phyloP scores from a whole-genome alignment of 192 early-diverging fungal species.

The Mortierella hygrophila region DNA sequence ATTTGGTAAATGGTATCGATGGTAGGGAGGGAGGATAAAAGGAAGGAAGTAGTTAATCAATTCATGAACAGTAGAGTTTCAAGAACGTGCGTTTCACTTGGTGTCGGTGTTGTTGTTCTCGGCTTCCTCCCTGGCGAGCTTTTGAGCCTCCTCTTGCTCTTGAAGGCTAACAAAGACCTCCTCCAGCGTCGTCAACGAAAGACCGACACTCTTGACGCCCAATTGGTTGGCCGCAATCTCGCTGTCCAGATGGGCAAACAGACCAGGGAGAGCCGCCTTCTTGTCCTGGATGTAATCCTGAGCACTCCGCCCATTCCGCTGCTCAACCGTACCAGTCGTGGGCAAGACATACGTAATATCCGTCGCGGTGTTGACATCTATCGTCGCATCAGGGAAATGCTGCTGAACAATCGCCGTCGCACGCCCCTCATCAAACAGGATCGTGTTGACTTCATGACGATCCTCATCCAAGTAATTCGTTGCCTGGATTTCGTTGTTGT shows the following conservation, averaged over 20 bases:
- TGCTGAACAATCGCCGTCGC: constrained; percentile 37
- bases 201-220: constrained; percentile 55
- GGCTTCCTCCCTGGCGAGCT: constrained; percentile 20
- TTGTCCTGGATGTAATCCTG: constrained; percentile 45
- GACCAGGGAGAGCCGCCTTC: constrained; percentile 26
- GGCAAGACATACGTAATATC: constrained; percentile 57
- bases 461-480: not conserved
- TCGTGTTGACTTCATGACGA: not conserved
- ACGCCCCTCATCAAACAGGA: constrained; percentile 42
- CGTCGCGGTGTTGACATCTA: constrained; percentile 44
- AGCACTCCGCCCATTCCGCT: constrained; percentile 40
- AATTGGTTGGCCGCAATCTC: constrained; percentile 47
- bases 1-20: not conserved
- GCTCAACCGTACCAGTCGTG: constrained; percentile 37
- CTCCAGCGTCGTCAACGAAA: constrained; percentile 63
- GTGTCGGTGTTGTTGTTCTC: not conserved
- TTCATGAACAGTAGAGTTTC: not conserved
- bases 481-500: constrained; percentile 8
- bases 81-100: not conserved
- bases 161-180: constrained; percentile 64
- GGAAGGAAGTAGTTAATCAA: not conserved
- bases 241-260: constrained; percentile 41
- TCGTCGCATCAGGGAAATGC: constrained; percentile 53
- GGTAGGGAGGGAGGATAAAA: not conserved
- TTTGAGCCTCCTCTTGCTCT: constrained; percentile 39